Evolutionary conservation across 78 protist genomes (phyloP).

Genomic region (Polysphondylium violaceum): DNA sequence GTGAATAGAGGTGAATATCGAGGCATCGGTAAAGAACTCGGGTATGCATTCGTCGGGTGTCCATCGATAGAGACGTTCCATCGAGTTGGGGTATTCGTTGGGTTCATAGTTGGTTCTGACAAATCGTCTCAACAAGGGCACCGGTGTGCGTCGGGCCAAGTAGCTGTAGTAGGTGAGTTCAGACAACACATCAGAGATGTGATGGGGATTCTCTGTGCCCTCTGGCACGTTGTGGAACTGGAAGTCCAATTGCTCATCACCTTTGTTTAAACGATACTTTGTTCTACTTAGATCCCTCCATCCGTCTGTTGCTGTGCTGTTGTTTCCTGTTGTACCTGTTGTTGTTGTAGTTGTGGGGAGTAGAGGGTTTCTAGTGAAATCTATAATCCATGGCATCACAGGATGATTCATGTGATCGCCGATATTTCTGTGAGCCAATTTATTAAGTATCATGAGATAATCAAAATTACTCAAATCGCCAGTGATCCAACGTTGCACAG

Average conservation of each 20-base stretch:
- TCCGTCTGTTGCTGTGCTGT: not conserved
- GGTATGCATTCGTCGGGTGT: constrained; percentile 95
- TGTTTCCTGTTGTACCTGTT: not conserved
- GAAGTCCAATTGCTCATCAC: constrained; percentile 90
- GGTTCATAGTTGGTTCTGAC: constrained; percentile 90
- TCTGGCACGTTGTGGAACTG: constrained; percentile 53
- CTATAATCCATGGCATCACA: constrained; percentile 90
- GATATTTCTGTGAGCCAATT: constrained; percentile 74
- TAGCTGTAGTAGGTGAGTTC: constrained; percentile 88
- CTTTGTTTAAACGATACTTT: constrained; percentile 88
- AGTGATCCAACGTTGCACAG: constrained; percentile 54
- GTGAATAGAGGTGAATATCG: constrained; percentile 85
- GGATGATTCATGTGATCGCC: constrained; percentile 90
- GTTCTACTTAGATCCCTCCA: constrained; percentile 84
- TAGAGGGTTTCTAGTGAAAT: constrained; percentile 58
- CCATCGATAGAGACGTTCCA: constrained; percentile 89
- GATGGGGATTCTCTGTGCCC: constrained; percentile 65
- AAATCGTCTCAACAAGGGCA: constrained; percentile 72
- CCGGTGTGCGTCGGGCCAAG: constrained; percentile 89
- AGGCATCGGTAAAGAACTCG: constrained; percentile 87
- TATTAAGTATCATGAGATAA: constrained; percentile 84
- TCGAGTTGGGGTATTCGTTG: constrained; percentile 87
- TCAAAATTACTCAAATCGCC: constrained; percentile 81
- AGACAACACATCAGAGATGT: constrained; percentile 85
- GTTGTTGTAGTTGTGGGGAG: not conserved